Percentiles rank a stretch among this genome's conserved stretches.
phyloP scores from a whole-genome alignment of 768 basidiomycete genomes.

The Lyophyllum decastes region DNA sequence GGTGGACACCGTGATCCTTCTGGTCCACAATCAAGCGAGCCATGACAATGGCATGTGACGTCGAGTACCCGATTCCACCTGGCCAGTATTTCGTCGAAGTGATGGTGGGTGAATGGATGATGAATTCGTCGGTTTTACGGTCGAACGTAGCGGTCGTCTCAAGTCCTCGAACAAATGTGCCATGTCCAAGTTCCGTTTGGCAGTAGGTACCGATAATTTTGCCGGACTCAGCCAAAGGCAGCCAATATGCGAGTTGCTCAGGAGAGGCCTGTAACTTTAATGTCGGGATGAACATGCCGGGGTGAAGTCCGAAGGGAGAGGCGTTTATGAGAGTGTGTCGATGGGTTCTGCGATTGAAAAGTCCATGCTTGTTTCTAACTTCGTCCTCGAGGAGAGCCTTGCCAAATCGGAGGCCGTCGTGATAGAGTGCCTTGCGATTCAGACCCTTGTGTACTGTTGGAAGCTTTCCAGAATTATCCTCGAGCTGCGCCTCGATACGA shows the following conservation, averaged over 20 bases:
- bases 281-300: conserved; percentile 24
- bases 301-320: conserved; percentile 26
- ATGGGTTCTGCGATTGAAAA: conserved; percentile 16
- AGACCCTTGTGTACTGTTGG: conserved; percentile 18
- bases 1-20: conserved; percentile 23
- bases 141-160: conserved; percentile 29
- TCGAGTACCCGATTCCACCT: conserved; percentile 23
- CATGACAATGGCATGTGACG: conserved; percentile 27
- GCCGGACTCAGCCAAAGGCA: conserved; percentile 21
- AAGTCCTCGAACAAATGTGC: conserved; percentile 25
- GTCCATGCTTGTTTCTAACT: conserved; percentile 12
- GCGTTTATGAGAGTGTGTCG: conserved; percentile 20
- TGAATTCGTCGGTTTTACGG: conserved; percentile 20
- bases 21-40: conserved; percentile 18
- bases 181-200: conserved; percentile 29
- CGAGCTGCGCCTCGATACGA: conserved; percentile 16
- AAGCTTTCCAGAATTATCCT: conserved; percentile 8
- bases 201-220: conserved; percentile 26
- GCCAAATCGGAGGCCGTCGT: conserved; percentile 23
- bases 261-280: conserved; percentile 21
- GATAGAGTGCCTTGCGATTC: conserved; percentile 20
- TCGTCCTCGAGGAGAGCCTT: conserved; percentile 21
- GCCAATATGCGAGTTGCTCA: conserved; percentile 24
- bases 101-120: conserved; percentile 26
- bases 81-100: conserved; percentile 28